Evolutionary conservation across 1,284 basidiomycete genomes (phyloP).

Genomic region (Boletellus deceptivus): DNA sequence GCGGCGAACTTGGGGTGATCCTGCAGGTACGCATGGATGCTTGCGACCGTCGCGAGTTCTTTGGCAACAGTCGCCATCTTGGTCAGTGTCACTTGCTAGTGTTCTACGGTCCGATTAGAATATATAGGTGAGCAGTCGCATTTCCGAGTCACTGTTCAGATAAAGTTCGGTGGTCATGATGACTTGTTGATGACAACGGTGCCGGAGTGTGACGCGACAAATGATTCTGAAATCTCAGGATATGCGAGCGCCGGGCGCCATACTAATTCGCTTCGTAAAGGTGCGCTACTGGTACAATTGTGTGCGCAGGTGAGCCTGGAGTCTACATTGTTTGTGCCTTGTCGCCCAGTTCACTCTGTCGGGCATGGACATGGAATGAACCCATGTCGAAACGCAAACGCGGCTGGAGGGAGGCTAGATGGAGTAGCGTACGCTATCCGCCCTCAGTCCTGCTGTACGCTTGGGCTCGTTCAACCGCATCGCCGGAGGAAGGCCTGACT

Average conservation of each 20-base stretch:
- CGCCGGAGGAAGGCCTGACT: too few species aligned
- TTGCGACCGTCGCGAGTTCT: slow-evolving; percentile 38
- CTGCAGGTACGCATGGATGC: slow-evolving; percentile 39
- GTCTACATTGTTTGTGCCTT: too few species aligned
- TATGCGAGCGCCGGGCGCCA: not conserved
- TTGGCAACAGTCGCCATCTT: slow-evolving; percentile 16
- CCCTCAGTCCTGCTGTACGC: too few species aligned
- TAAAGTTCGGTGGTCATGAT: not conserved
- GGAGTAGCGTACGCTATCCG: too few species aligned
- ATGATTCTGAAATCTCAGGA: not conserved
- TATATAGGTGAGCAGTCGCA: slow-evolving; percentile 2
- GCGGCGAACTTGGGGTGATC: slow-evolving; percentile 39
- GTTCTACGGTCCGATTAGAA: not conserved
- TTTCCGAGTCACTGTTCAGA: slow-evolving; percentile 11
- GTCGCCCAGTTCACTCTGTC: too few species aligned
- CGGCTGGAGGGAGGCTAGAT: too few species aligned
- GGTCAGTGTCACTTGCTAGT: not conserved
- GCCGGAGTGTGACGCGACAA: slow-evolving; percentile 9
- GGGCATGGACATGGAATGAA: too few species aligned
- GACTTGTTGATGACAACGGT: slow-evolving; percentile 12
- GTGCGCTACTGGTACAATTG: too few species aligned
- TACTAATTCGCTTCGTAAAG: too few species aligned
- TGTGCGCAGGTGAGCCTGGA: too few species aligned
- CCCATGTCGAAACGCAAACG: too few species aligned
- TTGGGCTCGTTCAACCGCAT: too few species aligned